Base-by-base conservation (phyloP, 768 basidiomycete species). In the Lactifluus subvellereus region DNA sequence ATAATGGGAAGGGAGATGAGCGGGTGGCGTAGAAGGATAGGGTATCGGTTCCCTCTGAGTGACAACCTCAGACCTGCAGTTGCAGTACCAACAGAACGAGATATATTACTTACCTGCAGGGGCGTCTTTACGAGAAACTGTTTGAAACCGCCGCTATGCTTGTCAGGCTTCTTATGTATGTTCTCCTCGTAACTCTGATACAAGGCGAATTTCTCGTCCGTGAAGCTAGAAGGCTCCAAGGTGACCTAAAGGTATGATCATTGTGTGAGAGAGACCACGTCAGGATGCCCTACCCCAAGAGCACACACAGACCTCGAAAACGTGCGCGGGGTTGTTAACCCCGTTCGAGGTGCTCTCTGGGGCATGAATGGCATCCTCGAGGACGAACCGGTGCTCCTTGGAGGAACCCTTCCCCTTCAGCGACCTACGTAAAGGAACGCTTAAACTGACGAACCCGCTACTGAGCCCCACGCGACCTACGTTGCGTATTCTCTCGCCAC, bases 71-170 rank as follows among this genome's bases (percentile, higher is more conserved):
- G 42, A 11, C 38, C 49, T 37, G 47, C 18, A 3, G 22, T 18
- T 20, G 7, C 6, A 1, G 22, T 37, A 27, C 2, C 35, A 27
- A 5, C 10, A 9, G 11, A 38, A 30, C 5, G 18, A 18, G 43
- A 64, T 10, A 30, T 30, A 73, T 83, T 22, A 16, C 51, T 61
- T 66, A 94, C 93, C 49, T 77, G 68, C 8, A 98, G 77, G 1
- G 94, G 91, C 7, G 86, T 83, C 7, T 88, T 79, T 9, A 94
- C 89, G 2, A 98, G 79, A 71, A 98, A 98, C 2, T 82, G 72
- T 59, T 74, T 75, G 71, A 96, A 96, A 1, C 81, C 78, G 4
- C 66, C 63, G 38, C 79, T 77, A 1, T 74, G 77, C 35, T 80
- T 83, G 2, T 79, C 74, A 1, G 72, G 66, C 50, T 97, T 94